Evolutionary conservation across 2,329 filamentous ascomycete genomes (phyloP), one percentile per base, ranked within the genome.

Genomic region (Polychaeton citri): DNA sequence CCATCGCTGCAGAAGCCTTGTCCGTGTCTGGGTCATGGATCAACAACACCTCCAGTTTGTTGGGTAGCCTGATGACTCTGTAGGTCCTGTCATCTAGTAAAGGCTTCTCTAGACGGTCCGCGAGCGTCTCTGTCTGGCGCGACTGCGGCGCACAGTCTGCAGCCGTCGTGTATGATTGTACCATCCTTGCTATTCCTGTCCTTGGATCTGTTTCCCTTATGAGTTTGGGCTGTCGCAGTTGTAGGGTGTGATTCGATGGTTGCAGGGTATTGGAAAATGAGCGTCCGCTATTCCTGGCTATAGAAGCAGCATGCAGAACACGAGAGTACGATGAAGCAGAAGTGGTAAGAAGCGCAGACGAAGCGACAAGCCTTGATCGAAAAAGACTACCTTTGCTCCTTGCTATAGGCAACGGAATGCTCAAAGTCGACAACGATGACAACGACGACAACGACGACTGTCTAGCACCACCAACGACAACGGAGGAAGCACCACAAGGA

Each of bases 11-110:
- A 52, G 86, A 93, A 44, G 90, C 87, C 70, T 96, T 96, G 68
- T 98, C 90, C 6, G 90, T 94, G 43, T 92, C 80, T 1, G 83
- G 74, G 62, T 98, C 90, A 57, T 96, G 88, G 38, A 96, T 90
- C 34, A 98, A 65, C 13, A 98, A 69, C 6, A 78, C 88, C 66
- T 98, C 88, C 12, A 98, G 73, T 58, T 87, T 71, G 60, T 98
- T 98, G 32, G 74, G 66, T 36, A 98, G 69, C 36, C 76, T 74
- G 48, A 96, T 79, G 43, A 98, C 85, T 39, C 88, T 74, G 58
- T 98, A 98, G 20, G 76, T 72, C 36, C 88, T 76, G 58, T 93
- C 78, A 60, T 96, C 88, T 37, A 92, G 70, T 45, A 79, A 76
- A 5, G 86, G 84, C 52, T 82, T 86, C 64, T 93, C 83, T 37